Base-by-base conservation (phyloP, 176 grass and related monocot genomes). In the Hyparrhenia diplandra region DNA sequence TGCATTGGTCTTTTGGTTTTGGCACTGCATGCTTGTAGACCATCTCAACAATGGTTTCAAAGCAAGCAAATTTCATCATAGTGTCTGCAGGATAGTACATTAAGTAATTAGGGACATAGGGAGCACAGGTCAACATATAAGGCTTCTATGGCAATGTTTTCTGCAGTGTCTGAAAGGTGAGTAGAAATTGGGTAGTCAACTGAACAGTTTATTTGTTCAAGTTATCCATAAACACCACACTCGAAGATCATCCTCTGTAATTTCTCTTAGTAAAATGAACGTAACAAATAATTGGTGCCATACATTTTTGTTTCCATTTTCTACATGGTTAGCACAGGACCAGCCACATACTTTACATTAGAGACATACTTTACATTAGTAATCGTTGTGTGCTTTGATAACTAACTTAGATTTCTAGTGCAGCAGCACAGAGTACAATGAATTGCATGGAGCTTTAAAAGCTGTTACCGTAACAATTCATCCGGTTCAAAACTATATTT, bases 21-120 rank as follows among this genome's bases (percentile, higher is more conserved):
- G 91, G 87, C n/a, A 94, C 74, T 8, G 80, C 82, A 76, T 94
- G 82, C 82, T 97, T 94, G 82, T 97, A 97, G 41, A 90, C 87
- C 45, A 91, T 73, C 73, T 97, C 91, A 57, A 97, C 87, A 73
- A 97, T 97, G 18, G 85, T 87, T 65, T 97, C 94, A 66, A 94
- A 97, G 70, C 86, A 88, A 64, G 91, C 91, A 82, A 97, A 97
- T 81, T 97, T 97, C 94, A 97, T 90, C 94, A 97, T 97, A 40
- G 89, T 97, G 42, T 97, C 94, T 97, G 80, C 65, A 75, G 67
- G 54, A n/a, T 67, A 45, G 13, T 49, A 64, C 10, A 67, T 6
- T 51, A 89, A 28, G 0, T 9, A 42, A 75, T 70, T 52, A 75
- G 31, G 24, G 13, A 34, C 62, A 64, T 41, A 69, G 23, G 41